Evolutionary conservation across 148 eudicot species (phyloP), one percentile per base, ranked within the genome.

Genomic region (Vaccinium corymbosum): DNA sequence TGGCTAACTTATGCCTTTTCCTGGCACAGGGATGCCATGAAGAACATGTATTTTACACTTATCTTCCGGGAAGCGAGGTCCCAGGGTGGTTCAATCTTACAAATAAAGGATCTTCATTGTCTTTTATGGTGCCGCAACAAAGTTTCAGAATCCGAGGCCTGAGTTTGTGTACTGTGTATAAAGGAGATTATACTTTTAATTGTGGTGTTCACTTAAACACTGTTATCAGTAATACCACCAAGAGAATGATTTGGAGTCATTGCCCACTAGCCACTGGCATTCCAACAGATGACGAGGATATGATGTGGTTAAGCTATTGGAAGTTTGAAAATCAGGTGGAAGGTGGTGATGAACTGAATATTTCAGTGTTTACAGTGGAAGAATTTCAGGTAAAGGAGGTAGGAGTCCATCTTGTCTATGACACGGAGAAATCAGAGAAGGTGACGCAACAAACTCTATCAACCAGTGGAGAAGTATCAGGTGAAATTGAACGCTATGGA

Each of bases 271-370:
- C 68, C 1, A 32, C 12, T n/a, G 76, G 83, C 38, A 46, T 20
- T 49, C 20, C 20, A 3, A 14, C 15, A 3, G 35, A 6, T 25
- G 0, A 12, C 3, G 27, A 66, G 51, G 83, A 81, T 48, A 64
- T 81, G 75, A 5, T 66, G 11, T 62, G 73, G 83, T 48, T 81
- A 48, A 46, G 83, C 75, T 13, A 81, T 53, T 81, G 83, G 83
- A 68, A 50, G 27, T 13, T 42, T 29, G 19, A 27, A 53, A 68
- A 81, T 68, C 73, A 81, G 57, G 68, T 81, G 35, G 38, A 81
- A 66, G 38, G 56, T 42, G 83, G 83, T 4, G 83, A 81, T 48
- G 57, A 62, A 46, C 25, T 81, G 20, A 25, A 81, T 46, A 25
- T 64, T 22, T 20, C 56, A 6, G 20, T 81, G 11, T 0, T 42